phyloP scores from a whole-genome alignment of 352 stramenopile species.

The Blastocystis sp. region DNA sequence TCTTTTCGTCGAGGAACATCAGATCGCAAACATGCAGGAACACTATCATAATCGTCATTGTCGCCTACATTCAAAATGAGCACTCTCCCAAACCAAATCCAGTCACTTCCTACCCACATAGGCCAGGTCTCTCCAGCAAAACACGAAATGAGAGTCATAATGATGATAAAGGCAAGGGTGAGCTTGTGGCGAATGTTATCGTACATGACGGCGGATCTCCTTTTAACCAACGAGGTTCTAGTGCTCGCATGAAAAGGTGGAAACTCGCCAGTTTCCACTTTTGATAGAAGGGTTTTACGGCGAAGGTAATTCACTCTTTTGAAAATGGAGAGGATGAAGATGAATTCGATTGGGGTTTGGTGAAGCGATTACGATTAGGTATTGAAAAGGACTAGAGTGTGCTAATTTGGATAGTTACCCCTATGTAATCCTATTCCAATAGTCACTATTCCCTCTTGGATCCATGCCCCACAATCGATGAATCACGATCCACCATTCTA shows the following conservation, averaged over 20 bases:
- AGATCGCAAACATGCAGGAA: slow-evolving; percentile 56
- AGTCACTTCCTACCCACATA: slow-evolving; percentile 36
- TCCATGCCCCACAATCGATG: too few relatives aligned
- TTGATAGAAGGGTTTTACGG: not conserved
- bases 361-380: too few relatives aligned
- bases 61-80: not conserved
- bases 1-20: slow-evolving; percentile 52
- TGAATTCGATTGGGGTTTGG: too few relatives aligned
- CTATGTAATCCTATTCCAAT: too few relatives aligned
- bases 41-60: slow-evolving; percentile 48
- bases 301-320: too few relatives aligned
- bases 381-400: too few relatives aligned
- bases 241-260: not conserved
- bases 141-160: slow-evolving; percentile 26
- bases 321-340: too few relatives aligned
- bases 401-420: too few relatives aligned
- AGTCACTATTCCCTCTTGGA: too few relatives aligned
- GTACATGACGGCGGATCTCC: not conserved
- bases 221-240: not conserved
- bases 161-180: slow-evolving; percentile 44
- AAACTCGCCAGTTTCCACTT: not conserved
- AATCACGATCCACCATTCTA: too few relatives aligned
- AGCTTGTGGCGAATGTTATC: slow-evolving; percentile 53
- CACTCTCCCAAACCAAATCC: not conserved
- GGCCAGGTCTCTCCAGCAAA: slow-evolving; percentile 47